A percentile compares a stretch with the other conserved stretches of the same genome.
Evolutionary conservation across 345 rosid genomes (phyloP).

Genomic region (Dipteronia sinensis): DNA sequence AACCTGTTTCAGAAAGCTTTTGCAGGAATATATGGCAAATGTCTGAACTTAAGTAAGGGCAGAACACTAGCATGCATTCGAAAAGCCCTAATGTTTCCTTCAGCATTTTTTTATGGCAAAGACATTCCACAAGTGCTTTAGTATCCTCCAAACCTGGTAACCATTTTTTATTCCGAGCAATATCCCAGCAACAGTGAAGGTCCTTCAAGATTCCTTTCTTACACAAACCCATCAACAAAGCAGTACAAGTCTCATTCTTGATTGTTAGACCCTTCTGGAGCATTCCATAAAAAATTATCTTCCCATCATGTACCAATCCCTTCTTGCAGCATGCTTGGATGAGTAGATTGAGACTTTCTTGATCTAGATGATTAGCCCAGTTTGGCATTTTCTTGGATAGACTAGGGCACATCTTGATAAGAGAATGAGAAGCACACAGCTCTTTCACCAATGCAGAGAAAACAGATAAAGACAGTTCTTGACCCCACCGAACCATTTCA

Average conservation of each 20-base stretch:
- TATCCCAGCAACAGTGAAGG: constrained; percentile 42
- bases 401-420: constrained; percentile 36
- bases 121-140: constrained; percentile 49
- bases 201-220: constrained; percentile 48
- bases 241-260: constrained; percentile 45
- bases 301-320: constrained; percentile 53
- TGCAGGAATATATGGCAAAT: constrained; percentile 45
- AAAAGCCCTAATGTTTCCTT: constrained; percentile 63
- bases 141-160: constrained; percentile 42
- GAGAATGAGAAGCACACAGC: constrained; percentile 44
- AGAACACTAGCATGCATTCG: constrained; percentile 42
- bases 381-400: constrained; percentile 59
- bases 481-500: constrained; percentile 74
- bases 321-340: constrained; percentile 59
- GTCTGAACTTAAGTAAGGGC: constrained; percentile 39
- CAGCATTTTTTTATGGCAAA: constrained; percentile 48
- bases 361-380: constrained; percentile 52
- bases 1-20: constrained; percentile 52
- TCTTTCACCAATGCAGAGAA: constrained; percentile 46
- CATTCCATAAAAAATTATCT: constrained; percentile 51
- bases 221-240: constrained; percentile 50
- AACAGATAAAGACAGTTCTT: constrained; percentile 48
- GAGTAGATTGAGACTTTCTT: constrained; percentile 59
- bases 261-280: constrained; percentile 40
- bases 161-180: constrained; percentile 52